Evolutionary conservation across 257 asterid species (phyloP), one percentile per base, ranked within the genome.

Genomic region (Solanum corneliomulleri): DNA sequence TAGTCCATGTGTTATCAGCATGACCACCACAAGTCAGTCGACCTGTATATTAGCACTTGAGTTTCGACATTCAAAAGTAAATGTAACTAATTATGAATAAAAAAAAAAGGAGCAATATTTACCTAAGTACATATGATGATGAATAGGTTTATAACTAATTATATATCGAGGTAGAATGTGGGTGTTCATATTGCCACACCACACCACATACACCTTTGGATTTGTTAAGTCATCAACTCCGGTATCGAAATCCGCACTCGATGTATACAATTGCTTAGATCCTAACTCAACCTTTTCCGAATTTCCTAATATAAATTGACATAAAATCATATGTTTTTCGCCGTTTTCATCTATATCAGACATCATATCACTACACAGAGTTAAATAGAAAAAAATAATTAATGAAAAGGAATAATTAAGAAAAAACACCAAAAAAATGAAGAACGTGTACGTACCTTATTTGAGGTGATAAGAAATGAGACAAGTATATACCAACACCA

Each of bases 181-280:
- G 71, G 97, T 93, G 47, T 89, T 91, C 95, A 94, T 90, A 90
- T 93, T 92, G 23, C 90, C 68, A 88, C 75, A 87, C 97, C 97
- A 95, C 71, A 95, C 95, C 29, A 92, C 92, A 87, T 93, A 94
- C 92, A 90, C 92, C 49, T 66, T 87, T 20, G 97, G 96, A 85
- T 91, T 92, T 11, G 77, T 80, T 82, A 93, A 58, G 78, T 93
- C 93, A 75, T 94, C 98, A 87, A 91, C 95, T 6, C 98, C 98
- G 21, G 95, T 91, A 92, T 95, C 98, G 69, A 91, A 95, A 85
- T 92, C 94, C n/a, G 72, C 39, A 75, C 91, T 91, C 11, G 95
- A 94, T 31, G 95, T 97, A 86, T 72, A 88, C 39, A 45, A 31
- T 87, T 93, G 97, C 29, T 27, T 82, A n/a, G 98, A 90, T 39